Conservation (phyloP, 805 yeast species). For the Ogataea henricii region DNA sequence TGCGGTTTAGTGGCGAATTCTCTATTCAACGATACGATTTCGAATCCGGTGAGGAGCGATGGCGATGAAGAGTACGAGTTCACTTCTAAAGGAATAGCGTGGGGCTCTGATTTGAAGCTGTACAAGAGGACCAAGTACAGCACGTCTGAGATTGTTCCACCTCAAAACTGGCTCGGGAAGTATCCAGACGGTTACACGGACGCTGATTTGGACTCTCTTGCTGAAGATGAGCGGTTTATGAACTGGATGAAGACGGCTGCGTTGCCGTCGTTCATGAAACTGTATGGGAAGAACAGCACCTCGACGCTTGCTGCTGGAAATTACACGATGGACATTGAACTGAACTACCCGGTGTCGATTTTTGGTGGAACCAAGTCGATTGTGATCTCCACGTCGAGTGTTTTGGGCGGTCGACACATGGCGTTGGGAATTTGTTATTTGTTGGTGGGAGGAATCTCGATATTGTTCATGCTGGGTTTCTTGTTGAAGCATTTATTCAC, state of each 20-base stretch:
- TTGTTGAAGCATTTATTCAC: slow-evolving; percentile 75
- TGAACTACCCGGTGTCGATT: slow-evolving; percentile 78
- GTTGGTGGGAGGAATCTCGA: slow-evolving; percentile 77
- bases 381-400: slow-evolving; percentile 77
- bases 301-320: slow-evolving; percentile 60
- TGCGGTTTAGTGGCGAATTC: slow-evolving; percentile 96
- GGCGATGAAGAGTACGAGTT: slow-evolving; percentile 43
- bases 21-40: slow-evolving; percentile 83
- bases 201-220: slow-evolving; percentile 73
- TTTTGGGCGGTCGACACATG: slow-evolving; percentile 85
- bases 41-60: slow-evolving; percentile 42
- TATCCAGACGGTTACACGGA: slow-evolving; percentile 90
- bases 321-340: slow-evolving; percentile 64
- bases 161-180: slow-evolving; percentile 82
- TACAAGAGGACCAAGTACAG: slow-evolving; percentile 74
- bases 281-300: slow-evolving; percentile 73
- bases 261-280: slow-evolving; percentile 81
- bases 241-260: slow-evolving; percentile 99
- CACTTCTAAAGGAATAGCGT: slow-evolving; percentile 68
- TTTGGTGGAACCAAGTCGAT: slow-evolving; percentile 90
- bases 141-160: slow-evolving; percentile 78
- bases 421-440: slow-evolving; percentile 83
- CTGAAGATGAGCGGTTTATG: slow-evolving; percentile 80
- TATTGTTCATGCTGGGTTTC: slow-evolving; percentile 72
- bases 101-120: slow-evolving; percentile 75